A percentile compares a stretch with the other conserved stretches of the same genome.
Conservation (phyloP, 192 early-diverging fungal genomes). For the Coemansia sp. region DNA sequence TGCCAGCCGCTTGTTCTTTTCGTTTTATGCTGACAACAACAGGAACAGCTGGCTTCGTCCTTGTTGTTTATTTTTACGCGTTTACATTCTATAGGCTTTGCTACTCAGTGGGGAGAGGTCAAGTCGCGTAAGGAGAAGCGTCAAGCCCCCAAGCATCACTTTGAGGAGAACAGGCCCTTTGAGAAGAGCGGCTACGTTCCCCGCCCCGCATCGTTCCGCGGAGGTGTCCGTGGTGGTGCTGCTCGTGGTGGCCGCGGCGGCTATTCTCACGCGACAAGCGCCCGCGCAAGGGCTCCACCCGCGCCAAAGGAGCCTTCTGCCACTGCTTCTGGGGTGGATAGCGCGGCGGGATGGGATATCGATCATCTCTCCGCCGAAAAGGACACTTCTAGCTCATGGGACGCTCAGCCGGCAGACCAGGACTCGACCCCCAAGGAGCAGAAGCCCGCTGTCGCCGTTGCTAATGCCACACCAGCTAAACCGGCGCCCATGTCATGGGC, state of each 20-base stretch:
- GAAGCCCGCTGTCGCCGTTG: constrained; percentile 12
- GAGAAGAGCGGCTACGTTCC: constrained; percentile 56
- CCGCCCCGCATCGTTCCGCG: constrained; percentile 57
- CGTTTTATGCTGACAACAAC: constrained; percentile 1
- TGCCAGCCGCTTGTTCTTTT: neutral
- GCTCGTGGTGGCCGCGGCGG: constrained; percentile 66
- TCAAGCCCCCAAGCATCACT: constrained; percentile 54
- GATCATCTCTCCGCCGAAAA: constrained; percentile 15
- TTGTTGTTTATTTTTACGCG: constrained; percentile 6
- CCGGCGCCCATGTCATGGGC: constrained; percentile 55
- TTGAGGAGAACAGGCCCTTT: constrained; percentile 48
- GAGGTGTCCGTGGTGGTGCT: constrained; percentile 67
- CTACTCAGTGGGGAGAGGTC: constrained; percentile 84
- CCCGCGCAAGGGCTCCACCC: constrained; percentile 34
- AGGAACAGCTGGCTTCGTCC: neutral
- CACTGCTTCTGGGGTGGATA: constrained; percentile 5
- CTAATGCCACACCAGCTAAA: constrained; percentile 40
- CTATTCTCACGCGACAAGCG: constrained; percentile 41
- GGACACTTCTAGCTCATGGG: constrained; percentile 19
- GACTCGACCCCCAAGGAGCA: constrained; percentile 19
- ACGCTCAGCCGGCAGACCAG: constrained; percentile 12
- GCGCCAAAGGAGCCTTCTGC: constrained; percentile 30
- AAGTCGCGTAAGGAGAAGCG: constrained; percentile 65
- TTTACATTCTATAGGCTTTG: constrained; percentile 60
- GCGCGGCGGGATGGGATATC: constrained; percentile 43